Base-by-base conservation (phyloP, 2,329 filamentous ascomycete species). In the Aspergillus sp. region DNA sequence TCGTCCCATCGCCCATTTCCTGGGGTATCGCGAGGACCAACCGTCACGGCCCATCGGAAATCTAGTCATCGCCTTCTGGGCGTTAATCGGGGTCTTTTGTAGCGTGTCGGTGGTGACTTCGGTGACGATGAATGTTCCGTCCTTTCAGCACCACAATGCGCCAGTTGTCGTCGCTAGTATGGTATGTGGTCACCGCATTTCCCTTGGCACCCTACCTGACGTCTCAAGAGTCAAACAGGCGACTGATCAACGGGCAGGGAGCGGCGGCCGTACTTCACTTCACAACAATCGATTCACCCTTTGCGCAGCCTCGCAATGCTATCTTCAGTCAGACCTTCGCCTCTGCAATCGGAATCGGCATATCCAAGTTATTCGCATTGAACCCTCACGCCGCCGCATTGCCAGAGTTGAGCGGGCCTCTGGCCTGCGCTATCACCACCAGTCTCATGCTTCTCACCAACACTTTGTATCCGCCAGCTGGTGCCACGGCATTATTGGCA, bases 261-360 rank as follows among this genome's bases (percentile, higher is more conserved):
- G 85, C 85, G 4, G 81, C 83, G 2, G 85, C 85, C 9, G 83
- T 89, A n/a, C 76, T 89, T 34, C 78, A 86, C 57, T 89, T 86
- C 64, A 82, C 82, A 56, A 75, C 80, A 41, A 82, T 88, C 54
- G 80, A 85, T 43, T 83, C 83, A 0, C 84, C 85, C 0, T 76
- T 89, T 29, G 75, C 85, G 0, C 85, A 89, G 58, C 86, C 86
- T 1, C 81, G 85, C 27, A 87, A 84, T 62, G 75, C 79, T 38
- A 62, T 89, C 9, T 50, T 83, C 5, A 82, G 83, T n/a, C 85
- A 89, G 59, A 46, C 85, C 29, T 62, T 88, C 38, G 74, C 82
- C 1, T 75, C 80, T 7, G 34, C 81, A 3, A 68, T 82, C 32
- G 85, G 83, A 7, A 73, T 87, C 8, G 65, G 68, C 29, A 73